A percentile compares a stretch with the other conserved stretches of the same genome.
phyloP scores from a whole-genome alignment of 371 early-diverging fungal species.

The Dichotomocladium elegans region DNA sequence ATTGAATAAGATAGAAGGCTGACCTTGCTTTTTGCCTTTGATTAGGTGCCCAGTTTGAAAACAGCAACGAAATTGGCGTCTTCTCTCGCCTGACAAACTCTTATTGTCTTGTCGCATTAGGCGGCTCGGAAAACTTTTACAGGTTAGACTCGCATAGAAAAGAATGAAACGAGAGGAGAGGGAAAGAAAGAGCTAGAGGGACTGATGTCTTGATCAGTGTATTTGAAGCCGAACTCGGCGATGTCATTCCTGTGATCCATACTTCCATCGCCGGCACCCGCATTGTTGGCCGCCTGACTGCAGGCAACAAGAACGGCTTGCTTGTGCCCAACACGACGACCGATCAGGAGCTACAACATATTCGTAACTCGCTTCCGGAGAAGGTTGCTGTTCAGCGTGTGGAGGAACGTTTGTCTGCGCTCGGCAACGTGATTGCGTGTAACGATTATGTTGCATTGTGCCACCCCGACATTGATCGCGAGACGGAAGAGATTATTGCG shows the following conservation, averaged over 20 bases:
- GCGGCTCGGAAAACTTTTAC: slow-evolving; percentile 98
- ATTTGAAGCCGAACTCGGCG: slow-evolving; percentile 92
- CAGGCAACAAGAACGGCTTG: slow-evolving; percentile 96
- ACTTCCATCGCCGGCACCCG: slow-evolving; percentile 98
- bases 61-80: slow-evolving; percentile 98
- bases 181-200: background rate
- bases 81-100: slow-evolving; percentile 98
- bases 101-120: slow-evolving; percentile 98
- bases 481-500: slow-evolving; percentile 98
- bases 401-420: slow-evolving; percentile 97
- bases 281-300: slow-evolving; percentile 95
- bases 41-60: slow-evolving; percentile 96
- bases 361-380: slow-evolving; percentile 98
- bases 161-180: slow-evolving; percentile 13
- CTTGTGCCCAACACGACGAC: slow-evolving; percentile 97
- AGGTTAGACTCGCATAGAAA: too few relatives aligned
- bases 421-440: slow-evolving; percentile 99
- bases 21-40: background rate
- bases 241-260: slow-evolving; percentile 98
- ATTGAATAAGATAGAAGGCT: background rate
- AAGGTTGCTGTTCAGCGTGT: slow-evolving; percentile 94
- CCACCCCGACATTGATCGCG: slow-evolving; percentile 98
- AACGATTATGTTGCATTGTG: slow-evolving; percentile 99
- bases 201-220: slow-evolving; percentile 58
- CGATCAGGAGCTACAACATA: slow-evolving; percentile 99